A percentile compares a stretch with the other conserved stretches of the same genome.
Conservation (phyloP, 371 early-diverging fungal species). For the Syncephalastrum racemosum region DNA sequence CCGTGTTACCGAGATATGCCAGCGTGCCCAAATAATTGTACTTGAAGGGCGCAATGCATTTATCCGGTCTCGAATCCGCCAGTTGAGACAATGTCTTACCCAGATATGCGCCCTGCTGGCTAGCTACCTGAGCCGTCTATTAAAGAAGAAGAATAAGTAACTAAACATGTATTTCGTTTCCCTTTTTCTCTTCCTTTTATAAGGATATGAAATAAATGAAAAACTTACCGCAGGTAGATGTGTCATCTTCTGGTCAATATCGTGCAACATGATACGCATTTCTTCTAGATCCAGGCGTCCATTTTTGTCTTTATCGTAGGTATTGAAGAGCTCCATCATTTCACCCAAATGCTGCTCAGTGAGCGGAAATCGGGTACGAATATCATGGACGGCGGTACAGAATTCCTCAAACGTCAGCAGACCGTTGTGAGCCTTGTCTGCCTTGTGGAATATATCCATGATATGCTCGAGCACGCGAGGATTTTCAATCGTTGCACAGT, state of each 20-base stretch:
- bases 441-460: slow-evolving; percentile 49
- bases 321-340: slow-evolving; percentile 48
- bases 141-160: background rate
- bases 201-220: no score
- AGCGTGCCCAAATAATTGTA: slow-evolving; percentile 78
- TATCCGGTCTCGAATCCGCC: slow-evolving; percentile 9
- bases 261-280: slow-evolving; percentile 52
- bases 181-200: no score
- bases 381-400: slow-evolving; percentile 28
- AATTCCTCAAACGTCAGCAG: slow-evolving; percentile 54
- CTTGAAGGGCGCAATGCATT: slow-evolving; percentile 50
- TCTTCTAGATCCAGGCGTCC: slow-evolving; percentile 65
- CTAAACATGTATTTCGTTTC: no score
- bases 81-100: slow-evolving; percentile 53
- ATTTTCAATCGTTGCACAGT: slow-evolving; percentile 80
- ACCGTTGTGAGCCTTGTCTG: slow-evolving; percentile 58
- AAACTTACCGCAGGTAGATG: slow-evolving; percentile 70
- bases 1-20: slow-evolving; percentile 82
- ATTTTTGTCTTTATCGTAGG: slow-evolving; percentile 62
- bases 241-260: slow-evolving; percentile 68
- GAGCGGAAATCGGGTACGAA: slow-evolving; percentile 50
- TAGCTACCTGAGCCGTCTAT: slow-evolving; percentile 88
- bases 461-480: slow-evolving; percentile 63
- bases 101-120: slow-evolving; percentile 79
- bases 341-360: slow-evolving; percentile 56